phyloP scores from a whole-genome alignment of 208 protist genomes.

The Angomonas desouzai region DNA sequence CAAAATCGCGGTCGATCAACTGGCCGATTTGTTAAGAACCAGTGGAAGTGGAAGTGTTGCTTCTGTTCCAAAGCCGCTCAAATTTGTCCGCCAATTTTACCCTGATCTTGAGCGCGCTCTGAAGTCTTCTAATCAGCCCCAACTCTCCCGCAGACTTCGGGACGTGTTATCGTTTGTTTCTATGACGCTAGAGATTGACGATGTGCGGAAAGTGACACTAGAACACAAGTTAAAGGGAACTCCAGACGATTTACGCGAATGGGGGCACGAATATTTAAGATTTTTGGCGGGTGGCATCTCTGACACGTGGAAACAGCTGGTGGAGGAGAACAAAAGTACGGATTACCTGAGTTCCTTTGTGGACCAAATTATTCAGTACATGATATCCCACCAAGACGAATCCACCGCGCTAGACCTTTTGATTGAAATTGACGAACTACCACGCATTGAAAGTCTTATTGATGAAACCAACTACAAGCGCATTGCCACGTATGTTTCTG shows the following conservation, averaged over 20 bases:
- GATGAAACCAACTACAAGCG: constrained; percentile 94
- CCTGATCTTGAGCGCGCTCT: constrained; percentile 86
- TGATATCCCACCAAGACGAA: constrained; percentile 96
- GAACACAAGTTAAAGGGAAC: constrained; percentile 96
- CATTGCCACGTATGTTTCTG: constrained; percentile 95
- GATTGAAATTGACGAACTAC: constrained; percentile 94
- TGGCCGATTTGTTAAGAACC: constrained; percentile 93
- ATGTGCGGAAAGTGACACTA: constrained; percentile 71
- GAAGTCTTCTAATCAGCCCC: constrained; percentile 43
- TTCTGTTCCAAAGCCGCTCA: constrained; percentile 99
- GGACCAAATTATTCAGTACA: constrained; percentile 94
- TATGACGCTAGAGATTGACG: constrained; percentile 94
- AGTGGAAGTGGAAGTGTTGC: constrained; percentile 97
- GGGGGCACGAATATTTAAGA: constrained; percentile 99
- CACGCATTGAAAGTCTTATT: constrained; percentile 85
- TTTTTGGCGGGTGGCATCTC: constrained; percentile 94
- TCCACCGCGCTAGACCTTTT: constrained; percentile 98
- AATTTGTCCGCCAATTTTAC: constrained; percentile 97
- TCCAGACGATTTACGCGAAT: constrained; percentile 91
- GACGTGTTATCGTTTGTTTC: constrained; percentile 98
- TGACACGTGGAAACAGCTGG: constrained; percentile 87
- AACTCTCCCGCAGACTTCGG: constrained; percentile 80
- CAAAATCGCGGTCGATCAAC: constrained; percentile 82
- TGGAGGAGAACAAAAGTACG: constrained; percentile 43
- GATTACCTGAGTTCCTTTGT: constrained; percentile 89